These are phyloP conservation scores for Colletotrichum camelliae DNA, from an alignment of 2,329 filamentous ascomycete genomes.

Conservation along the genomic window DNA sequence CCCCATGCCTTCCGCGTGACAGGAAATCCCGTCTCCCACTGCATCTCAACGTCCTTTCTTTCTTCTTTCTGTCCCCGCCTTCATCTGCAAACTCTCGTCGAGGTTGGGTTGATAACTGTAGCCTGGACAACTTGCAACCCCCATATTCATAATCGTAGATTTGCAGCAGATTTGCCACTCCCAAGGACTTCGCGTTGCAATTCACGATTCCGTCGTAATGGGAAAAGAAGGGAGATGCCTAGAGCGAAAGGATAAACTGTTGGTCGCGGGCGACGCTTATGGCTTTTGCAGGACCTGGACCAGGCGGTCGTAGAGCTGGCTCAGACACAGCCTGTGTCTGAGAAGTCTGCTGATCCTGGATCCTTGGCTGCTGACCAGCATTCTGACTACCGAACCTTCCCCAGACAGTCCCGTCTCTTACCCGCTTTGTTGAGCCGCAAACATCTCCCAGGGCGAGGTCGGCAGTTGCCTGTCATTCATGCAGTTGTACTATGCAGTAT, in stretches of 20 bases:
- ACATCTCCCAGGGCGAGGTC: background rate
- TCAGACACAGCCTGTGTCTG: background rate
- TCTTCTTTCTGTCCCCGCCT: background rate
- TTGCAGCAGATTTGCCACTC: background rate
- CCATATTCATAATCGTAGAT: background rate
- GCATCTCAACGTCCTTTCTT: background rate
- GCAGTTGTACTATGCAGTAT: background rate
- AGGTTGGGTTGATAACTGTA: background rate
- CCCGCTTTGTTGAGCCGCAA: background rate
- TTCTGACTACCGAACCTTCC: background rate
- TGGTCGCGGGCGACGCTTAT: background rate
- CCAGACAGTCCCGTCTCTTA: background rate
- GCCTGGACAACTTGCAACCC: background rate
- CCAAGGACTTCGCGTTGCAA: background rate
- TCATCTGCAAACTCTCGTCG: background rate
- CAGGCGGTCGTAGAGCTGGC: background rate
- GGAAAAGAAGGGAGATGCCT: background rate
- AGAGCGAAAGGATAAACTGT: background rate
- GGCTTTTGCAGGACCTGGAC: background rate
- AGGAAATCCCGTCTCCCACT: background rate
- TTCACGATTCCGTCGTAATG: background rate
- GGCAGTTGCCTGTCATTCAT: slow-evolving; percentile 3
- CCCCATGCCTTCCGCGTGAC: slow-evolving; percentile 1
- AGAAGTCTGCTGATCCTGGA: background rate
- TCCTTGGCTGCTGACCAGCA: background rate